These are phyloP conservation scores for Saksenaea vasiformis DNA, from an alignment of 371 early-diverging fungal genomes.

Conservation along the genomic window DNA sequence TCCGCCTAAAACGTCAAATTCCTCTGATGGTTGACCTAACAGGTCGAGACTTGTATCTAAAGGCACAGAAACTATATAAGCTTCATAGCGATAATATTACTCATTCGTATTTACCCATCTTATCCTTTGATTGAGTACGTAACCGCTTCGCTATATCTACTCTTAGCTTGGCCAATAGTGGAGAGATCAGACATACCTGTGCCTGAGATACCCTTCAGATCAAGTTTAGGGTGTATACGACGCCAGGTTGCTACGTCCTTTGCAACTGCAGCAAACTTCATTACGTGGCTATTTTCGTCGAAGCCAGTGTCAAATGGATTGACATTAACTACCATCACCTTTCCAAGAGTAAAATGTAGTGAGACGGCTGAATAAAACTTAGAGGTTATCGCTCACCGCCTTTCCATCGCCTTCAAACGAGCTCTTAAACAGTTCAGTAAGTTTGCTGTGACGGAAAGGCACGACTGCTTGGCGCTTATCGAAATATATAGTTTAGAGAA, in stretches of 20 bases:
- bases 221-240: conserved; percentile 44
- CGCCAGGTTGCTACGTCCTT: conserved; percentile 60
- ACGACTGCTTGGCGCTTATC: conserved; percentile 53
- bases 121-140: conserved; percentile 12
- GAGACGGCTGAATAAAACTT: not conserved
- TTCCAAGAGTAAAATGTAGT: not conserved
- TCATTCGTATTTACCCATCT: conserved; percentile 10
- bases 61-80: not conserved
- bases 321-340: conserved; percentile 69
- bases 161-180: not conserved
- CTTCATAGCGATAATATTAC: not conserved
- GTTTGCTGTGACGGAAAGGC: conserved; percentile 71
- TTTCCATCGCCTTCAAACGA: conserved; percentile 69
- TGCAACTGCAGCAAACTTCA: conserved; percentile 73
- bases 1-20: not conserved
- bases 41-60: not conserved
- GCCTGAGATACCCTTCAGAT: conserved; percentile 28
- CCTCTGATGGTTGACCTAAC: not conserved
- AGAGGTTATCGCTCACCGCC: conserved; percentile 35
- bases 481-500: not conserved
- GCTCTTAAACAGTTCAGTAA: conserved; percentile 72
- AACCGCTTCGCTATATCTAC: conserved; percentile 18
- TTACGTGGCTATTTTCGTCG: conserved; percentile 63
- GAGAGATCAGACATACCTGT: conserved; percentile 14
- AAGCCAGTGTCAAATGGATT: conserved; percentile 68